These are phyloP conservation scores for Suillus weaverae DNA, from an alignment of 768 basidiomycete genomes.

Conservation along the genomic window DNA sequence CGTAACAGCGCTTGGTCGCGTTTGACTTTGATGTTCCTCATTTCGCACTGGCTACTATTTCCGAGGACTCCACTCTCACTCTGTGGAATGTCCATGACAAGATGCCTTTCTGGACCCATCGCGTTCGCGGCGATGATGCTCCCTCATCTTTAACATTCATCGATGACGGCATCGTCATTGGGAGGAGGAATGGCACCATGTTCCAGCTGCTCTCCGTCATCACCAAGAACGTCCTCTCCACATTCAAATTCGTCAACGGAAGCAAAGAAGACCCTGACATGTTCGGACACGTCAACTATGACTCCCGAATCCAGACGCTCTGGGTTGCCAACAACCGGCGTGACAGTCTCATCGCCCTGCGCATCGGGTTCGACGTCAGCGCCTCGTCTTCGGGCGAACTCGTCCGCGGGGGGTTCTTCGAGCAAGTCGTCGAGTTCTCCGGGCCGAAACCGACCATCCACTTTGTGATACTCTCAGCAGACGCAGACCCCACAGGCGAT, in stretches of 20 bases:
- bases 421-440: constrained; percentile 80
- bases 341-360: constrained; percentile 81
- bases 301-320: constrained; percentile 79
- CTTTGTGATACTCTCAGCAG: constrained; percentile 84
- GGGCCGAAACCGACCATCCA: constrained; percentile 87
- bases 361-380: constrained; percentile 63
- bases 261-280: constrained; percentile 74
- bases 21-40: constrained; percentile 84
- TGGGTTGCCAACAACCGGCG: constrained; percentile 88
- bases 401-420: constrained; percentile 62
- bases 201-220: constrained; percentile 82
- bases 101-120: constrained; percentile 71
- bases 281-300: constrained; percentile 87
- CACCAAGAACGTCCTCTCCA: constrained; percentile 71
- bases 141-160: constrained; percentile 86
- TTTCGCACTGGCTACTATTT: constrained; percentile 77
- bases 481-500: constrained; percentile 79
- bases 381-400: constrained; percentile 59
- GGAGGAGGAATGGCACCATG: constrained; percentile 80
- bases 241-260: constrained; percentile 75
- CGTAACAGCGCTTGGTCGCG: constrained; percentile 68
- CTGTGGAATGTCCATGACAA: constrained; percentile 83
- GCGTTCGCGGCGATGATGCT: constrained; percentile 74
- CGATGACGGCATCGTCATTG: constrained; percentile 82
- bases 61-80: constrained; percentile 77